Conservation (phyloP, 1,139 yeast species). For the Diutina scorzettiae region DNA sequence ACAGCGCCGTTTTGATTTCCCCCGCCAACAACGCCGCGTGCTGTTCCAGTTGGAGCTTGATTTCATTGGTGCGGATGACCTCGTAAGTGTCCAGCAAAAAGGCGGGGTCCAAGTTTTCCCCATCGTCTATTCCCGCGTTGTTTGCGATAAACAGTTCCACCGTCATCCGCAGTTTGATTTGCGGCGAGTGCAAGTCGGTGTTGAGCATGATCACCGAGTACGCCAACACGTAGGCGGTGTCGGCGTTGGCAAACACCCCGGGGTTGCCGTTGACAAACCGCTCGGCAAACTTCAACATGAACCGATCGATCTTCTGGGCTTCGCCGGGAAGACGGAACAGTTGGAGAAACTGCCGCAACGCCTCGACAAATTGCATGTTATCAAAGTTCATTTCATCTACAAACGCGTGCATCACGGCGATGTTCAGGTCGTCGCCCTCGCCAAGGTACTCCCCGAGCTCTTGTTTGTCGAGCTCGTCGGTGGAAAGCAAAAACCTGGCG, state of each 20-base stretch:
- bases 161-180: constrained; percentile 81
- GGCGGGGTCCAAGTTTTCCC: constrained; percentile 69
- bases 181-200: constrained; percentile 88
- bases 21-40: constrained; percentile 81
- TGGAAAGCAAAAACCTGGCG: constrained; percentile 62
- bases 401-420: constrained; percentile 85
- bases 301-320: constrained; percentile 93
- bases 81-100: constrained; percentile 55
- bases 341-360: constrained; percentile 75
- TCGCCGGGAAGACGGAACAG: constrained; percentile 93
- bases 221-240: constrained; percentile 84
- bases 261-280: constrained; percentile 85
- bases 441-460: constrained; percentile 87
- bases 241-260: constrained; percentile 75
- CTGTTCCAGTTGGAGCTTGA: constrained; percentile 85
- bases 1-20: constrained; percentile 29
- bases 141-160: constrained; percentile 74
- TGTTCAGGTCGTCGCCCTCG: constrained; percentile 70
- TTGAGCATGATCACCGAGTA: constrained; percentile 89
- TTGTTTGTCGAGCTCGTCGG: constrained; percentile 77
- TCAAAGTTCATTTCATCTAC: constrained; percentile 80
- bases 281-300: constrained; percentile 94
- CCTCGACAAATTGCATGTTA: constrained; percentile 62
- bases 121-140: constrained; percentile 91
- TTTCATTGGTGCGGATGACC: constrained; percentile 75